Evolutionary conservation across 148 eudicot genomes (phyloP).

Genomic region (Persicaria tinctoria): DNA sequence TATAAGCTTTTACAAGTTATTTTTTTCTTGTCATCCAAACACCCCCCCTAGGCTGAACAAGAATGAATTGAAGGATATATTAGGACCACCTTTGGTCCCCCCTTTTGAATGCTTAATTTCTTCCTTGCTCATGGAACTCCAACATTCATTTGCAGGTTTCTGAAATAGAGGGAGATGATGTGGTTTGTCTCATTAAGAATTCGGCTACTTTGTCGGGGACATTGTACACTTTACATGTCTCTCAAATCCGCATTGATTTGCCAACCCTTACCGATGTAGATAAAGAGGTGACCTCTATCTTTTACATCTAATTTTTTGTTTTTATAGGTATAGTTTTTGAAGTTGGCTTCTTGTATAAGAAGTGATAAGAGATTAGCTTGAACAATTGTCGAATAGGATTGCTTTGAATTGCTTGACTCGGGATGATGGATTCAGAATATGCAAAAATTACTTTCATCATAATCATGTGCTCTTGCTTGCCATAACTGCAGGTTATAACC

Average conservation of each 20-base stretch:
- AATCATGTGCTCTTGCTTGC: not conserved
- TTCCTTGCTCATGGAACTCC: not conserved
- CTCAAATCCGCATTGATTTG: slow-evolving; percentile 74
- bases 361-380: not conserved
- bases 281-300: slow-evolving; percentile 51
- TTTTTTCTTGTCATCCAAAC: too few species aligned
- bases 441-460: too few species aligned
- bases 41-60: not conserved
- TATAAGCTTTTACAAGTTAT: too few species aligned
- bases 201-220: slow-evolving; percentile 78
- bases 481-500: slow-evolving; percentile 32
- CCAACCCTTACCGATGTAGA: slow-evolving; percentile 85
- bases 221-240: slow-evolving; percentile 78
- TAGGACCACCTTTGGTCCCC: too few species aligned
- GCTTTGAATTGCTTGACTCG: not conserved
- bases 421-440: not conserved
- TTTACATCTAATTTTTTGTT: not conserved
- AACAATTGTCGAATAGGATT: too few species aligned
- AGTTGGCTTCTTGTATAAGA: not conserved
- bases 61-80: not conserved
- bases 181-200: slow-evolving; percentile 75
- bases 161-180: slow-evolving; percentile 67
- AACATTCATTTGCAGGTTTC: slow-evolving; percentile 47
- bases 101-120: not conserved
- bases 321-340: not conserved